Base-by-base conservation (phyloP, 1,139 yeast species). In the Taiozyma sp. region DNA sequence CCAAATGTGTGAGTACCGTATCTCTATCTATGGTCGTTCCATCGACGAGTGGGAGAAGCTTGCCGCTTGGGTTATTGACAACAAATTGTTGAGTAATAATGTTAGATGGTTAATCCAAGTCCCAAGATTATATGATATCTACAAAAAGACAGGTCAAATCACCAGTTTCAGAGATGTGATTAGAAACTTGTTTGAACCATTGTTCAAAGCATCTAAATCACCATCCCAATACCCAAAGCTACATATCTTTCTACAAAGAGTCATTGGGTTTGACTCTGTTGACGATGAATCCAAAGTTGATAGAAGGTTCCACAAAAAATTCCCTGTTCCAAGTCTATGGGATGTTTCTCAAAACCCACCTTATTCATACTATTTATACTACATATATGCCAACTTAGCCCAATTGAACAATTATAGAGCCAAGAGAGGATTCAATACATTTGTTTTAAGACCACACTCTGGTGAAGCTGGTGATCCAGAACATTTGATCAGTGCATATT, bases 401-500 rank as follows among this genome's bases (percentile, higher is more conserved):
- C 80, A 96, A 5, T 78, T 95, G 68, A 95, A 95, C 67, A 82
- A 84, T 57, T 84, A 93, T 80, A 81, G 99, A 70, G 71, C 76
- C 43, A 76, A 73, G 55, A 76, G 91, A 50, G 86, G 88, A 0
- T 87, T 80, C 70, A 92, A 89, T 66, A 92, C 98, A 0, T 85
- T 95, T 70, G 96, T 90, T 22, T 74, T 95, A 61, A 81, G 99
- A 63, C 99, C 99, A 2, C 99, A 95, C 68, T 89, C 97, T 62
- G 99, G 99, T 57, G 99, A 95, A 70, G 99, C 99, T 7, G 99
- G 99, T 50, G 98, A 95, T 64, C 97, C 99, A 1, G 98, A 92
- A 63, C 99, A 95, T 71, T 77, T 95, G 66, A 90, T 92, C 44
- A 80, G 93, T 51, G 95, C 99, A 1, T 95, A 87, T 64, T 72